phyloP scores from a whole-genome alignment of 1,139 yeast species.

The Hemisphaericaspora lyxosophila region DNA sequence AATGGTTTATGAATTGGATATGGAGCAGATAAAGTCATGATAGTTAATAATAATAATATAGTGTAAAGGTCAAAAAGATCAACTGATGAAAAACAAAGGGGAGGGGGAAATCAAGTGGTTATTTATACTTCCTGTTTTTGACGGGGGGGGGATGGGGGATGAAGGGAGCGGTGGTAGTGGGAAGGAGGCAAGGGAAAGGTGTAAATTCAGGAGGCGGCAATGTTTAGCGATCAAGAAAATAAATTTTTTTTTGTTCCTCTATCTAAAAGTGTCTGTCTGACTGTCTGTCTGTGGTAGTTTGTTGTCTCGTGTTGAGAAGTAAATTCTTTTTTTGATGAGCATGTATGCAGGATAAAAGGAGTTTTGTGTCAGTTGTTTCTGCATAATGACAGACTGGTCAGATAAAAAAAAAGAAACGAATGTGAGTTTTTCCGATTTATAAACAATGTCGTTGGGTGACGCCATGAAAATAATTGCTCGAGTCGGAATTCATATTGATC shows the following conservation, averaged over 20 bases:
- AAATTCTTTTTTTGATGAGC: not conserved
- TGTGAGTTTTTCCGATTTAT: not conserved
- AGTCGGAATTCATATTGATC: too few species aligned
- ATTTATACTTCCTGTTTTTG: constrained; percentile 1
- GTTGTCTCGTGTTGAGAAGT: not conserved
- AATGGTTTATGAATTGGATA: constrained; percentile 42
- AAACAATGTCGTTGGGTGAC: too few species aligned
- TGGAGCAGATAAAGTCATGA: constrained; percentile 35
- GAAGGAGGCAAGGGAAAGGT: not conserved
- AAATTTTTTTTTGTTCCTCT: not conserved
- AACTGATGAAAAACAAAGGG: not conserved
- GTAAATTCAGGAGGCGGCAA: not conserved
- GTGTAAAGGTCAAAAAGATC: not conserved
- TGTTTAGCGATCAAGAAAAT: not conserved
- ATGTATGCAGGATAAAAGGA: not conserved
- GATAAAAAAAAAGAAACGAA: not conserved
- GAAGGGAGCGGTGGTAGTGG: too few species aligned
- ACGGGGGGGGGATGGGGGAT: too few species aligned
- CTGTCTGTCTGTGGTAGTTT: not conserved
- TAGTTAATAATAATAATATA: too few species aligned
- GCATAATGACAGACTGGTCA: too few species aligned
- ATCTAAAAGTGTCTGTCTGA: not conserved
- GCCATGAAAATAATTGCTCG: too few species aligned
- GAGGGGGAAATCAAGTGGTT: too few species aligned
- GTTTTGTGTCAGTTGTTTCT: not conserved